phyloP scores from a whole-genome alignment of 768 basidiomycete species.

The Pisolithus albus region DNA sequence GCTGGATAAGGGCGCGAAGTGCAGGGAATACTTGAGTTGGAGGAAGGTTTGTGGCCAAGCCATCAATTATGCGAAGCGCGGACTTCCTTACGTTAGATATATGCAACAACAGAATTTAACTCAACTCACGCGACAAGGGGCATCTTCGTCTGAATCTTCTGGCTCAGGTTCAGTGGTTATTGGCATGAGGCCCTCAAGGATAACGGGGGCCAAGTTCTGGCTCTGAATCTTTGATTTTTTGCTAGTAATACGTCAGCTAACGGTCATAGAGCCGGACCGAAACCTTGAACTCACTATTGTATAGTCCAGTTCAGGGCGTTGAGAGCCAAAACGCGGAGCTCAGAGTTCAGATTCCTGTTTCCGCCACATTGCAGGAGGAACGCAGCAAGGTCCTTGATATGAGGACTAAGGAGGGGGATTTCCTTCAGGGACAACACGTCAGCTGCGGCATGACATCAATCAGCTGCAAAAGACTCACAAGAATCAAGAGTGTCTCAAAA shows the following conservation, averaged over 20 bases:
- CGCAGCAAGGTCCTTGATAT: constrained; percentile 78
- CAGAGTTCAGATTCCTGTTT: constrained; percentile 66
- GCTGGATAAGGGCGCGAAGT: constrained; percentile 72
- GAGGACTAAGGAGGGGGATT: constrained; percentile 85
- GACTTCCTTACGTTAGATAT: constrained; percentile 42
- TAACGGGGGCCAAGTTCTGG: constrained; percentile 73
- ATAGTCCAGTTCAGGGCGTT: constrained; percentile 97
- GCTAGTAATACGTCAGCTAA: constrained; percentile 34
- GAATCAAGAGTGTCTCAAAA: constrained; percentile 89
- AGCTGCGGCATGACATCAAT: neutral
- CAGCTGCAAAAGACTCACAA: constrained; percentile 41
- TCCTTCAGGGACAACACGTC: constrained; percentile 46
- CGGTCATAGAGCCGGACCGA: constrained; percentile 1
- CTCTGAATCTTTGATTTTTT: constrained; percentile 95
- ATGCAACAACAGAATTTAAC: neutral
- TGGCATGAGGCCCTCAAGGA: constrained; percentile 89
- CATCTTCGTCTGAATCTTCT: constrained; percentile 88
- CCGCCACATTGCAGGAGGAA: constrained; percentile 84
- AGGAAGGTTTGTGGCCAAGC: constrained; percentile 85
- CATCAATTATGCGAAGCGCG: constrained; percentile 91
- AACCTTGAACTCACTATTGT: constrained; percentile 63
- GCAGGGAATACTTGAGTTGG: constrained; percentile 95
- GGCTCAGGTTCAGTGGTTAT: constrained; percentile 92
- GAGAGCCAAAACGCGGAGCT: constrained; percentile 82
- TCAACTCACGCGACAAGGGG: constrained; percentile 74